Evolutionary conservation across 768 basidiomycete species (phyloP), one percentile per base, ranked within the genome.

Genomic region (Lactarius deliciosus): DNA sequence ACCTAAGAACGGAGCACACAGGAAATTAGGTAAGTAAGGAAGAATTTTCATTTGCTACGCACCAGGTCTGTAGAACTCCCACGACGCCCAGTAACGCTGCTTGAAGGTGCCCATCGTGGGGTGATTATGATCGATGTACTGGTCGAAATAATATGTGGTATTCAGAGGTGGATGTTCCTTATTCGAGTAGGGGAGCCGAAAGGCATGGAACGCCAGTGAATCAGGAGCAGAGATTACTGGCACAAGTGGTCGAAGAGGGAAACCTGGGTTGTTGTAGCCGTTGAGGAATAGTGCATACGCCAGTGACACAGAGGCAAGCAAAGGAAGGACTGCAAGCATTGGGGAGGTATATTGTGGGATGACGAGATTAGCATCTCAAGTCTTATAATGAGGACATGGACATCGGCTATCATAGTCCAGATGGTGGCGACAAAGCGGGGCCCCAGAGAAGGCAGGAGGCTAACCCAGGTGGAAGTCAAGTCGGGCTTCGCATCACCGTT

Each of bases 31-130:
- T 25, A 30, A 30, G 53, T 45, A 45, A 4, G 9, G 20, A 2
- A 8, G 53, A 16, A 20, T 40, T n/a, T 41, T 36, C 38, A 18
- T 3, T 38, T 18, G 30, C 28, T 1, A 66, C 72, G 38, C 43
- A 77, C 76, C 76, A 15, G 63, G 41, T 74, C 86, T 78, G 69
- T 90, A 90, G 43, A 80, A 88, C 74, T 90, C 86, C 75, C 80
- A 88, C 36, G 85, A 45, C 43, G 8, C 43, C 43, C 43, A 91
- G 75, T 82, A 91, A 41, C 90, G 83, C 75, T 91, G 90, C 73
- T 85, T 79, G 43, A 92, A 92, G n/a, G 88, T 91, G 22, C 90
- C 90, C 25, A 84, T 76, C 32, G 79, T 77, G n/a, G 87, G 84
- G 67, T 84, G 75, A 40, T 73, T 80, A 73, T 84, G 84, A 71